phyloP scores from a whole-genome alignment of 306 rosid genomes.

The Dicorynia guianensis region DNA sequence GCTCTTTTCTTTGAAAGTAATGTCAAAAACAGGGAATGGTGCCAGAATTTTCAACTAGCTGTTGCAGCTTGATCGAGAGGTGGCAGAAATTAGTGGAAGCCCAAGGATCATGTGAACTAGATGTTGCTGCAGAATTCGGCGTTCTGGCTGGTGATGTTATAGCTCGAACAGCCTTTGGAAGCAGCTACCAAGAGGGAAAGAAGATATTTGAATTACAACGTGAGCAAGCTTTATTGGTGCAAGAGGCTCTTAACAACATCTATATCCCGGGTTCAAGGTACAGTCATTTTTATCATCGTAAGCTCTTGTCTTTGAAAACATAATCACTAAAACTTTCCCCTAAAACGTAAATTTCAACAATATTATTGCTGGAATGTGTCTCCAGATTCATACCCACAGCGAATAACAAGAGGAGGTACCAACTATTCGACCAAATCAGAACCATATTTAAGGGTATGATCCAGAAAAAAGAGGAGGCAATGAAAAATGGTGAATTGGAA shows the following conservation, averaged over 20 bases:
- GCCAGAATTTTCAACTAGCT: constrained; percentile 54
- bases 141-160: constrained; percentile 47
- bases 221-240: constrained; percentile 42
- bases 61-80: constrained; percentile 41
- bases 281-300: too few relatives aligned
- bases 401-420: constrained; percentile 50
- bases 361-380: neutral
- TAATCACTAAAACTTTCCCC: too few relatives aligned
- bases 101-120: constrained; percentile 50
- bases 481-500: constrained; percentile 34
- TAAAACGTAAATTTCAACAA: too few relatives aligned
- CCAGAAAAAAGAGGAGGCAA: constrained; percentile 39
- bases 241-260: constrained; percentile 45
- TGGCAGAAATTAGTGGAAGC: constrained; percentile 39
- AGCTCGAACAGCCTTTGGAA: constrained; percentile 59
- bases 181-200: constrained; percentile 58
- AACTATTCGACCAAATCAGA: constrained; percentile 48
- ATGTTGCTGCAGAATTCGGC: constrained; percentile 46
- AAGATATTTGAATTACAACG: constrained; percentile 54
- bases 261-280: constrained; percentile 63
- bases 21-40: constrained; percentile 46
- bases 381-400: constrained; percentile 51
- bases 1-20: neutral
- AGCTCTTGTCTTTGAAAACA: too few relatives aligned
- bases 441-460: constrained; percentile 44